phyloP scores from a whole-genome alignment of 768 basidiomycete genomes.

The Rhodocollybia butyracea region DNA sequence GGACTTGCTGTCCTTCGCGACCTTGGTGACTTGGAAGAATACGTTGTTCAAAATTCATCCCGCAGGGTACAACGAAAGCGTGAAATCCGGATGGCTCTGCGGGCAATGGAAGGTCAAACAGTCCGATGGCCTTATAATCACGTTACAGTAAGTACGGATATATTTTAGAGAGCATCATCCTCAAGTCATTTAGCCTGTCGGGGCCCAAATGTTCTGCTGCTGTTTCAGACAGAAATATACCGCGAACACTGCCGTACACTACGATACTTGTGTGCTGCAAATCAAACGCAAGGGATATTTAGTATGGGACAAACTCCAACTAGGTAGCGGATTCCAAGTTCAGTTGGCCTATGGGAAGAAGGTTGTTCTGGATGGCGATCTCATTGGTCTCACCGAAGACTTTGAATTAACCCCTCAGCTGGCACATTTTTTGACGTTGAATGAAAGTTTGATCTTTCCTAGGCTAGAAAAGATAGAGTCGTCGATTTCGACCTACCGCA shows the following conservation, averaged over 20 bases:
- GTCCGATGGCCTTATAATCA: conserved; percentile 67
- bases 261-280: conserved; percentile 42
- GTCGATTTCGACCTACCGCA: conserved; percentile 48
- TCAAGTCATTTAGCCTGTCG: conserved; percentile 37
- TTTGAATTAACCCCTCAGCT: conserved; percentile 60
- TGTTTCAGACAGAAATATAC: conserved; percentile 45
- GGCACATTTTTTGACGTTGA: conserved; percentile 60
- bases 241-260: conserved; percentile 45
- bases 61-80: conserved; percentile 45
- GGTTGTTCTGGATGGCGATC: conserved; percentile 43
- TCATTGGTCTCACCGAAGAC: conserved; percentile 64
- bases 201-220: conserved; percentile 40
- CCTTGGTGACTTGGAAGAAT: conserved; percentile 49
- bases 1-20: conserved; percentile 44
- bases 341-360: conserved; percentile 53
- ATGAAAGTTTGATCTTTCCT: conserved; percentile 45
- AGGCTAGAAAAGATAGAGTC: conserved; percentile 43
- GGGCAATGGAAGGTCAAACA: conserved; percentile 60
- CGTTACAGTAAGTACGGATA: conserved; percentile 36
- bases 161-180: neutral
- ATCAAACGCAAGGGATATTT: conserved; percentile 54
- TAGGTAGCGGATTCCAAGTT: conserved; percentile 70
- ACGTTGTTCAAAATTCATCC: conserved; percentile 60
- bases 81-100: conserved; percentile 57
- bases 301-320: conserved; percentile 46